Base-by-base conservation (phyloP, 495 filamentous ascomycete species). In the Jackrogersella multiformis region DNA sequence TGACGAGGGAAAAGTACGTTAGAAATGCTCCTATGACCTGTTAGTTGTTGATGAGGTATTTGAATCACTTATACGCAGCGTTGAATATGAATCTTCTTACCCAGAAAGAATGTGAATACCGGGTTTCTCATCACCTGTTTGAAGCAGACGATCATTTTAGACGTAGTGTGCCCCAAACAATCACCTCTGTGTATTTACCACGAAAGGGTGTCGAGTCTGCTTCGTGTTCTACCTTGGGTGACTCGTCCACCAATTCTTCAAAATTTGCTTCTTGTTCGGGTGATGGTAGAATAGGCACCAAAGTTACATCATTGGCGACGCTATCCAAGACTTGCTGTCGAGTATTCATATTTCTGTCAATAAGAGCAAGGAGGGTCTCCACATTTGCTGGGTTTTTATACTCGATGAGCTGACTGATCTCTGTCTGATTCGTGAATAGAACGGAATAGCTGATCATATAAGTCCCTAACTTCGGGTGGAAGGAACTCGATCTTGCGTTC, bases 261-360 rank as follows among this genome's bases (percentile, higher is more conserved):
- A 2, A 20, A 2, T 21, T 4, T 2, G n/a, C 15, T 5, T 9
- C 18, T 23, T 36, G 49, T 24, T 53, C 30, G 32, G 30, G 4
- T 23, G 16, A 4, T 5, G 16, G 49, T 15, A 24, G 10, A 2
- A 2, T 23, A 35, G 1, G 49, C 10, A 12, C 30, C 12, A 8
- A 13, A 21, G 6, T 9, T n/a, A 13, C 4, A 2, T 9, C 0
- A 1, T 15, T 9, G 4, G 8, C 9, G 1, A 7, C n/a, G 16
- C 6, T 7, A 13, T 36, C 16, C 1, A 1, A 9, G 18, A 20
- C 18, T 13, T 23, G 30, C 16, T 20, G 30, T 21, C 21, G 49
- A 35, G 16, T 18, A 12, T 21, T 13, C 32, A 53, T 21, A 23
- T 53, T 53, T 53, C 49, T 36, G 20, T 53, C 49, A 8, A 53